A percentile compares a stretch with the other conserved stretches of the same genome.
Evolutionary conservation across 805 yeast genomes (phyloP).

Genomic region (Lipomyces yamadae): DNA sequence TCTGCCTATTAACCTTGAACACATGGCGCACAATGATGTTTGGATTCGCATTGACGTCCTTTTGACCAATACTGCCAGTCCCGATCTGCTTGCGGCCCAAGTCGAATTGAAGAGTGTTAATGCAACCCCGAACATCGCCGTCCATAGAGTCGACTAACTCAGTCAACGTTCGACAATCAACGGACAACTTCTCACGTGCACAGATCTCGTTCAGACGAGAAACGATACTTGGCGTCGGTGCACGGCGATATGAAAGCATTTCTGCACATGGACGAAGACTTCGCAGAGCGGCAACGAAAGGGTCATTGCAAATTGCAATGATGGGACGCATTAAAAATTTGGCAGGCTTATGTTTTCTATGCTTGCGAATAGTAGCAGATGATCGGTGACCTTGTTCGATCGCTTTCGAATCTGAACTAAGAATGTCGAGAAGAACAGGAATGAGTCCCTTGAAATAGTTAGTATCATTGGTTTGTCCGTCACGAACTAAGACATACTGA

Average conservation of each 20-base stretch:
- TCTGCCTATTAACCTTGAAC: constrained; percentile 56
- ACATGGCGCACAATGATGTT: constrained; percentile 63
- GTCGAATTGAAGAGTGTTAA: constrained; percentile 79
- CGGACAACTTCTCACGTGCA: constrained; percentile 55
- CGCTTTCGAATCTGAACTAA: constrained; percentile 62
- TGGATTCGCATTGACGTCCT: constrained; percentile 73
- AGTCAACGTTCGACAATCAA: constrained; percentile 58
- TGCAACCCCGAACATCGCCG: constrained; percentile 83
- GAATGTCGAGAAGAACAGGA: constrained; percentile 60
- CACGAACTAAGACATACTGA: constrained; percentile 27
- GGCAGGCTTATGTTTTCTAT: constrained; percentile 46
- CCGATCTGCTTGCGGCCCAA: constrained; percentile 31
- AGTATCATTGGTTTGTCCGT: neutral
- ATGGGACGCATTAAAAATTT: constrained; percentile 75
- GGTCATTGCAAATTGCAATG: constrained; percentile 88
- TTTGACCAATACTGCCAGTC: constrained; percentile 42
- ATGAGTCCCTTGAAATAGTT: constrained; percentile 49
- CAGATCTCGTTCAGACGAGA: constrained; percentile 60
- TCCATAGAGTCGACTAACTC: constrained; percentile 73
- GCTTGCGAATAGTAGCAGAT: constrained; percentile 26
- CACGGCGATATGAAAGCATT: constrained; percentile 65
- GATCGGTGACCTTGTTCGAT: constrained; percentile 45
- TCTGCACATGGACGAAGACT: constrained; percentile 76
- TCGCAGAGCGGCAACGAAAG: constrained; percentile 75
- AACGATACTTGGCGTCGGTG: constrained; percentile 55